phyloP scores from a whole-genome alignment of 148 eudicot genomes.

The Rhododendron ferrugineum region DNA sequence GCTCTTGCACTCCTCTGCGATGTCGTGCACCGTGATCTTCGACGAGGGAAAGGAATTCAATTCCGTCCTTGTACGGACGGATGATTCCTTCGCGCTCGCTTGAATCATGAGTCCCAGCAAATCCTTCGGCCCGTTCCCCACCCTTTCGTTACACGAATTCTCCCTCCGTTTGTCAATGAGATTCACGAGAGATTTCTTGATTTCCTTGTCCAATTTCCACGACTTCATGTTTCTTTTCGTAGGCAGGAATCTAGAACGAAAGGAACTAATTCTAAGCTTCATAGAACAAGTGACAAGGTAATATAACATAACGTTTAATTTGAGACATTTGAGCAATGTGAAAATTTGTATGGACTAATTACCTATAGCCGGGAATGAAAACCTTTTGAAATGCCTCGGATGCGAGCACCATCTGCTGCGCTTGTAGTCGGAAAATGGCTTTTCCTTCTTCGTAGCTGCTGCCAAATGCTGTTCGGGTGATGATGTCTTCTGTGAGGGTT shows the following conservation, averaged over 20 bases:
- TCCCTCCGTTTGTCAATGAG: slow-evolving; percentile 46
- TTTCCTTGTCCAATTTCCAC: slow-evolving; percentile 74
- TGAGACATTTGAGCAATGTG: not conserved
- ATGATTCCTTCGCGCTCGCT: slow-evolving; percentile 42
- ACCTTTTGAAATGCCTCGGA: slow-evolving; percentile 79
- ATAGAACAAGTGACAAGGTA: not conserved
- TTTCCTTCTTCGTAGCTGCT: slow-evolving; percentile 79
- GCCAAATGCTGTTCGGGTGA: slow-evolving; percentile 73
- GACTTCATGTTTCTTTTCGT: slow-evolving; percentile 64
- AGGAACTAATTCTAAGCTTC: not conserved
- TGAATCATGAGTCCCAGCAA: slow-evolving; percentile 83
- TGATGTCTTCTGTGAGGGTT: slow-evolving; percentile 63
- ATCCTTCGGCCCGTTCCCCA: slow-evolving; percentile 56
- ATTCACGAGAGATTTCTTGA: slow-evolving; percentile 56
- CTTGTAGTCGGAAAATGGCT: slow-evolving; percentile 66
- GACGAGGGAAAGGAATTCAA: slow-evolving; percentile 14
- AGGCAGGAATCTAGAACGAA: slow-evolving; percentile 57
- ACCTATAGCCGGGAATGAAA: slow-evolving; percentile 88
- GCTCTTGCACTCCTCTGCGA: slow-evolving; percentile 95
- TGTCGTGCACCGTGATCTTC: slow-evolving; percentile 60
- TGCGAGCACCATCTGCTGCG: slow-evolving; percentile 67
- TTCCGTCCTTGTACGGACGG: slow-evolving; percentile 7
- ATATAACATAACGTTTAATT: not conserved
- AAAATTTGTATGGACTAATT: not conserved
- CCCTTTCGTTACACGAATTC: slow-evolving; percentile 12